Percentiles rank a stretch among this genome's conserved stretches.
These are phyloP conservation scores for Lomentospora prolificans DNA, from an alignment of 2,329 filamentous ascomycete genomes.

Conservation along the genomic window DNA sequence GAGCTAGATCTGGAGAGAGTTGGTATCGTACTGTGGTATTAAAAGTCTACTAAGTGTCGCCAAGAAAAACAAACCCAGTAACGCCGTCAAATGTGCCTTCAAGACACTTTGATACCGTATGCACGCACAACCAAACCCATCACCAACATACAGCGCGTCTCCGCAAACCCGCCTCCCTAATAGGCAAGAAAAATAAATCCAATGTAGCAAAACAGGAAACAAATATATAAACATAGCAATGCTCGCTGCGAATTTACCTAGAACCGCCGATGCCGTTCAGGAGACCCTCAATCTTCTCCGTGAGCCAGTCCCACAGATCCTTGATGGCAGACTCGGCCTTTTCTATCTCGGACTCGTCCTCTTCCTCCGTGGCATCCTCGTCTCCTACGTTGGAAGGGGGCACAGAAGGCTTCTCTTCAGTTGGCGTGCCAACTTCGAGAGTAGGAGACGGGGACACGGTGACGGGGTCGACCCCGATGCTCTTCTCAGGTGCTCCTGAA, in stretches of 20 bases:
- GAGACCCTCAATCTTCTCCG: slow-evolving; percentile 33
- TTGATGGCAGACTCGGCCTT: slow-evolving; percentile 20
- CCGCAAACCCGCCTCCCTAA: not conserved
- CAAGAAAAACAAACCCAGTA: not conserved
- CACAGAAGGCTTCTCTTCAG: not conserved
- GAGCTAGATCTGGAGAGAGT: not conserved
- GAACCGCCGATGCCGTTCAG: slow-evolving; percentile 21
- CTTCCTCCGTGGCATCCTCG: slow-evolving; percentile 9
- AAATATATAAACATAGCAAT: not conserved
- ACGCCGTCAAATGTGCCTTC: not conserved
- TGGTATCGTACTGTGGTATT: not conserved
- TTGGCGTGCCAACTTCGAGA: slow-evolving; percentile 10
- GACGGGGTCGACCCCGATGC: slow-evolving; percentile 10
- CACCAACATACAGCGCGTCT: not conserved
- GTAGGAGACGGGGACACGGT: slow-evolving; percentile 12
- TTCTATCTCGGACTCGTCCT: slow-evolving; percentile 13
- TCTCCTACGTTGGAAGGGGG: slow-evolving; percentile 9
- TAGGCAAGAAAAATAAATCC: not conserved
- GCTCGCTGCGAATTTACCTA: no score
- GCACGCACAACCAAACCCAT: not conserved
- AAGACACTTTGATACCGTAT: not conserved
- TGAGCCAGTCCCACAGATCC: slow-evolving; percentile 42
- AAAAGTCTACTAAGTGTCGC: not conserved
- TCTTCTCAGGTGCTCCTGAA: not conserved
- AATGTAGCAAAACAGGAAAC: not conserved